phyloP scores from a whole-genome alignment of 2,329 filamentous ascomycete species.

The Trichocomaceae sp. region DNA sequence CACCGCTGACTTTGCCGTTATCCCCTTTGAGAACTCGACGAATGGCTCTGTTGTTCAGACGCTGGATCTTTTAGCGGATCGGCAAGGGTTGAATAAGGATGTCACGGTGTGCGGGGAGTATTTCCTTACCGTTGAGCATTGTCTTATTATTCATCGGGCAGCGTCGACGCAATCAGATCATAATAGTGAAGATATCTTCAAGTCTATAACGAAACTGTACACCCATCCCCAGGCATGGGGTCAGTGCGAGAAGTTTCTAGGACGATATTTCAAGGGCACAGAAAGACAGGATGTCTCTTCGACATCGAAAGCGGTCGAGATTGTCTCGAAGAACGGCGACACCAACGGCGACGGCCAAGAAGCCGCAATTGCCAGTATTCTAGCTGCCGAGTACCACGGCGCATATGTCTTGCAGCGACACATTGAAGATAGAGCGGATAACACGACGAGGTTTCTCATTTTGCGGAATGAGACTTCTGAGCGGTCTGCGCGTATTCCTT shows the following conservation, averaged over 20 bases:
- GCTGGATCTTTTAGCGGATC: conserved; percentile 79
- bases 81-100: conserved; percentile 56
- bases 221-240: conserved; percentile 95
- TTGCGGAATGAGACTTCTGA: conserved; percentile 31
- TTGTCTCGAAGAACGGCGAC: conserved; percentile 53
- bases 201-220: conserved; percentile 68
- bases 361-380: conserved; percentile 71
- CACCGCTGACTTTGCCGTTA: conserved; percentile 63
- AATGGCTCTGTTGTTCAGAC: conserved; percentile 90
- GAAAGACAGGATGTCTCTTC: conserved; percentile 78
- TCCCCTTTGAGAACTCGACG: conserved; percentile 93
- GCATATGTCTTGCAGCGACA: conserved; percentile 58
- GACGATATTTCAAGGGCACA: conserved; percentile 60
- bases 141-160: conserved; percentile 54
- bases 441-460: conserved; percentile 44
- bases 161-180: neutral
- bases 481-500: conserved; percentile 17
- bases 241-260: conserved; percentile 74
- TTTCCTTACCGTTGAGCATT: conserved; percentile 85
- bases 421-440: conserved; percentile 43
- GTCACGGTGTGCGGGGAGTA: conserved; percentile 74
- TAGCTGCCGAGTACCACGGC: conserved; percentile 63
- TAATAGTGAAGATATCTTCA: conserved; percentile 32
- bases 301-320: conserved; percentile 76
- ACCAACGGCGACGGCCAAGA: conserved; percentile 45